Evolutionary conservation across 2,329 filamentous ascomycete genomes (phyloP), one percentile per base, ranked within the genome.

Genomic region (Colletotrichum lentis): DNA sequence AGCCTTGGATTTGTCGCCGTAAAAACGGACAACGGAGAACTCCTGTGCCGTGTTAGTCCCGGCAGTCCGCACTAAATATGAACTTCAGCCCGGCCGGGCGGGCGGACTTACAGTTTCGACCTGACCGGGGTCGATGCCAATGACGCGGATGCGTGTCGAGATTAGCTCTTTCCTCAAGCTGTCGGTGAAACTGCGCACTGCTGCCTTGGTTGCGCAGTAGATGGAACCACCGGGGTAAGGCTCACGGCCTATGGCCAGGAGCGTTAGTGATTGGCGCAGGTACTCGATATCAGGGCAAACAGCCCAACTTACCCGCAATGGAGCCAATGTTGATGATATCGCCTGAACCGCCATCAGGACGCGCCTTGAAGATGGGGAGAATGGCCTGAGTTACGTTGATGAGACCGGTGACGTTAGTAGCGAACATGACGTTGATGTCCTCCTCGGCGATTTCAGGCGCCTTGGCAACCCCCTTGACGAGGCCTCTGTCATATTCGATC

Each of bases 361-460:
- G 92, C 73, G 87, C 84, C 79, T 93, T 91, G 85, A 94, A 96
- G 77, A 94, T 89, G 60, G 92, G 89, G 20, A 98, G 80, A 49
- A 97, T 84, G 53, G 92, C 92, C 83, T 99, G 96, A 0, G 96
- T 98, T 91, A 98, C 93, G 83, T 95, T 92, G 83, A 99, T 96
- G 41, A 99, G 85, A 35, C 96, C 96, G 2, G 91, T 96, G 60
- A 98, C 94, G 78, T 99, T 99, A 67, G 96, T 98, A 54, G 87
- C 82, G 77, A 97, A 93, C 94, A 98, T 97, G 77, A 90, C 76
- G 74, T 91, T 85, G 74, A 97, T 91, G 80, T 99, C 95, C 67
- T 90, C 89, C 74, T 92, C 85, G 18, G 84, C 85, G 76, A 99
- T 97, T 47, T 92, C 87, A 20, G 94, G 94, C 1, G 94, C 93